A percentile compares a stretch with the other conserved stretches of the same genome.
These are phyloP conservation scores for Fusarium gaditjirri DNA, from an alignment of 2,329 filamentous ascomycete genomes.

Conservation along the genomic window DNA sequence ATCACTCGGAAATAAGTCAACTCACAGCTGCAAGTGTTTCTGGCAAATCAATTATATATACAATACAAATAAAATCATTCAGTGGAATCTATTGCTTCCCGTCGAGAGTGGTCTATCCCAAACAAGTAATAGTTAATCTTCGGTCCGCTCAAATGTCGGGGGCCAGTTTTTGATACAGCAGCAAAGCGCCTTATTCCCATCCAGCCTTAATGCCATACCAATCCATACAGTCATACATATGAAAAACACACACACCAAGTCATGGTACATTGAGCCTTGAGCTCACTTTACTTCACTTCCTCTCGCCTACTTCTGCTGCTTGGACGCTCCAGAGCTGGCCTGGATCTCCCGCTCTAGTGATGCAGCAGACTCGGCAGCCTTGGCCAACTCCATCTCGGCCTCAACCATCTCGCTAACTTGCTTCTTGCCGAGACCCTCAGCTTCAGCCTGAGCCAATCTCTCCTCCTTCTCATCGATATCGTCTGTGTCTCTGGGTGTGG, in stretches of 20 bases:
- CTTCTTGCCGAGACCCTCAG: constrained; percentile 58
- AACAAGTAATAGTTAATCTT: constrained; percentile 34
- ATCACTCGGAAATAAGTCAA: not conserved
- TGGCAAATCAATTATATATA: constrained; percentile 25
- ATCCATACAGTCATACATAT: constrained; percentile 47
- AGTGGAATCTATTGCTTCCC: constrained; percentile 48
- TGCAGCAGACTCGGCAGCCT: constrained; percentile 42
- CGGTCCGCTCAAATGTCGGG: constrained; percentile 29
- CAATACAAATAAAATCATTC: constrained; percentile 44
- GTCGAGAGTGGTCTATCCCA: constrained; percentile 45
- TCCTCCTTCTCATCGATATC: constrained; percentile 96
- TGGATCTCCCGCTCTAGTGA: constrained; percentile 42
- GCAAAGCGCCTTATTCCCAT: constrained; percentile 39
- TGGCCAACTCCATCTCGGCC: constrained; percentile 61
- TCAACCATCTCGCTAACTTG: constrained; percentile 65
- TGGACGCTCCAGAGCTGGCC: constrained; percentile 40
- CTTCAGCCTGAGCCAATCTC: constrained; percentile 64
- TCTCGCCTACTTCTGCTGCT: constrained; percentile 50
- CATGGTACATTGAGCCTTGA: constrained; percentile 40
- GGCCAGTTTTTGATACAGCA: constrained; percentile 42
- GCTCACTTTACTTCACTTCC: constrained; percentile 1
- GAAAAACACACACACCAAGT: constrained; percentile 43
- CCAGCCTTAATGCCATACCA: constrained; percentile 44
- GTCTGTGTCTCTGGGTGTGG: constrained; percentile 84
- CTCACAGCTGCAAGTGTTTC: not conserved